Evolutionary conservation across 2,329 filamentous ascomycete genomes (phyloP), one percentile per base, ranked within the genome.

Genomic region (Pestalotiopsis sp.): DNA sequence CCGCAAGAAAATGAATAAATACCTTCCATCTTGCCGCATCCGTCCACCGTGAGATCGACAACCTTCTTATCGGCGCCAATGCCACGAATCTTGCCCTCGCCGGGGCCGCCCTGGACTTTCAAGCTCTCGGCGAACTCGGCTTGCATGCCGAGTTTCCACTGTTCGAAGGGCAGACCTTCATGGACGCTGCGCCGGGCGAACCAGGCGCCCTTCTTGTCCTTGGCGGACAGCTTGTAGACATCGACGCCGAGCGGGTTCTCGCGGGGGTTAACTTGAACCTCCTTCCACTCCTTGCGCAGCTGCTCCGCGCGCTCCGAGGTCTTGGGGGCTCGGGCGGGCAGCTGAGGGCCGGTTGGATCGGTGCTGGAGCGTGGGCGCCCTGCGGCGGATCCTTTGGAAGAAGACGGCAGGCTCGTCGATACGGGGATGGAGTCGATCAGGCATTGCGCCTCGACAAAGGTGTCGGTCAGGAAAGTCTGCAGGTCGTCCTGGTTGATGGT

Each of bases 131-230:
- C 84, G 78, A 98, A 96, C 82, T 98, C 95, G 25, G 86, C 85
- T 77, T 92, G 86, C 75, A 98, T 86, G 3, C 92, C 94, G 65
- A 85, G 85, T 82, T 91, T 92, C 91, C 94, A 97, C 77, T 89
- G 90, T 23, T 88, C 86, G 78, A 97, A 97, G 0, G 90, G 85
- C 23, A 97, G 78, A 0, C 91, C 93, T 73, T 92, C 90, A 75
- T 98, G 94, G 23, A 97, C 85, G 77, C 94, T 97, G 63, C 92
- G 85, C 67, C 95, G 85, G 27, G 93, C 93, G 80, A 98, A 98
- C 95, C 95, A 98, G 7, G 92, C 86, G 2, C 95, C 95, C 72
- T 91, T 91, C 49, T 93, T 90, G 79, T 98, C 95, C 74, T 93
- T 91, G 2, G 91, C 89, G 0, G 86, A 83, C 69, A 96, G 86